Evolutionary conservation across 495 filamentous ascomycete species (phyloP).

Genomic region (Viridothelium virens): DNA sequence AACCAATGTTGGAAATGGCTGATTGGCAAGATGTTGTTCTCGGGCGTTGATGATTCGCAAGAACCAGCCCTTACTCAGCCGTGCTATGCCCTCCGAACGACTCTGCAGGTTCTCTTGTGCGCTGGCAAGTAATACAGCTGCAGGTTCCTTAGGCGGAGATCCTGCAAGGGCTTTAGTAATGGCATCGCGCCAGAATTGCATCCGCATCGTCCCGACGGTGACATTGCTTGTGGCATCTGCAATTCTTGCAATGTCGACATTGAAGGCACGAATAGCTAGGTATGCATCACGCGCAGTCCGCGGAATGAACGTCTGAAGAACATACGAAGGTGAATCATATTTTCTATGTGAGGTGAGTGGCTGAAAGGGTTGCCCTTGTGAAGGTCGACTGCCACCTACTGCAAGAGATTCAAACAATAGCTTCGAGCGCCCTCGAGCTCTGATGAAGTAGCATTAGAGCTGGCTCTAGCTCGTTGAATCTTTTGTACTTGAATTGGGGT

Average conservation of each 20-base stretch:
- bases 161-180: conserved; percentile 65
- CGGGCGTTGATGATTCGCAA: conserved; percentile 66
- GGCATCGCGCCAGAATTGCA: conserved; percentile 90
- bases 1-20: conserved; percentile 65
- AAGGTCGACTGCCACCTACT: neutral
- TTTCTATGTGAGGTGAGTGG: conserved; percentile 42
- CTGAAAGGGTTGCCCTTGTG: neutral
- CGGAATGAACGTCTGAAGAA: conserved; percentile 78
- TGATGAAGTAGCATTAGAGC: neutral
- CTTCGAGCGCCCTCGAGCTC: conserved; percentile 11
- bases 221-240: conserved; percentile 78
- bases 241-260: conserved; percentile 79
- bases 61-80: conserved; percentile 73
- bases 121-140: conserved; percentile 71
- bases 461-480: neutral
- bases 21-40: conserved; percentile 75
- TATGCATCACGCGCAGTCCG: conserved; percentile 65
- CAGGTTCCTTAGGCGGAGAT: conserved; percentile 76
- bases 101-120: conserved; percentile 55
- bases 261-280: conserved; percentile 84
- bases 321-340: conserved; percentile 79
- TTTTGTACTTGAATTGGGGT: neutral
- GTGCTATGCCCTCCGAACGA: conserved; percentile 46
- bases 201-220: conserved; percentile 74
- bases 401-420: conserved; percentile 16